phyloP scores from a whole-genome alignment of 1,284 basidiomycete genomes.

The Trametes hirsuta region DNA sequence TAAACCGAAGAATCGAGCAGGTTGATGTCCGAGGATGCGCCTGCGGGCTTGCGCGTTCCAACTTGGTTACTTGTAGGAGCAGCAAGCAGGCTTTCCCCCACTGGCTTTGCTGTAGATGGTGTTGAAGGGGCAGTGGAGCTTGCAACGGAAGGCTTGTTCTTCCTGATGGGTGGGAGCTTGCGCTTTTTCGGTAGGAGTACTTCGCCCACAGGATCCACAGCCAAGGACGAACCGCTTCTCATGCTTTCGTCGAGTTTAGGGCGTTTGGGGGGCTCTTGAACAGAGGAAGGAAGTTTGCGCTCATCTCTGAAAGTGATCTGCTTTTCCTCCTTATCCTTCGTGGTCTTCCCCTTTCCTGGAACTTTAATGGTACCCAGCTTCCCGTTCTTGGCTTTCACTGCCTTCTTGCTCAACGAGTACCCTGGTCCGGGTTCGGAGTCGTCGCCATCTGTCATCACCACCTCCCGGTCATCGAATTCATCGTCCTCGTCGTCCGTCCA shows the following conservation, averaged over 20 bases:
- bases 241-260: constrained; percentile 8
- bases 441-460: constrained; percentile 24
- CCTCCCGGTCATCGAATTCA: constrained; percentile 18
- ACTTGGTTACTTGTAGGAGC: constrained; percentile 24
- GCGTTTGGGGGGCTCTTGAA: not conserved
- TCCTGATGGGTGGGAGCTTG: constrained; percentile 75
- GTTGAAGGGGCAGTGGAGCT: constrained; percentile 34
- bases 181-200: constrained; percentile 50
- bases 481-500: constrained; percentile 31
- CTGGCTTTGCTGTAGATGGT: constrained; percentile 31
- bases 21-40: constrained; percentile 60
- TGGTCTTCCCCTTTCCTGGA: constrained; percentile 17
- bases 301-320: constrained; percentile 45
- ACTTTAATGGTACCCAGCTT: constrained; percentile 26
- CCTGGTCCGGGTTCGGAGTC: constrained; percentile 29
- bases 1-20: constrained; percentile 64
- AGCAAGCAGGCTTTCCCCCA: constrained; percentile 29
- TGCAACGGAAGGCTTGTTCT: constrained; percentile 54
- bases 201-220: constrained; percentile 24
- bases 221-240: not conserved
- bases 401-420: constrained; percentile 17
- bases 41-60: constrained; percentile 41
- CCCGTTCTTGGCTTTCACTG: constrained; percentile 15
- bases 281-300: constrained; percentile 34
- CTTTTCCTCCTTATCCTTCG: constrained; percentile 34